Evolutionary conservation across 2,329 filamentous ascomycete genomes (phyloP), one percentile per base, ranked within the genome.

Genomic region (Zalaria sp.): DNA sequence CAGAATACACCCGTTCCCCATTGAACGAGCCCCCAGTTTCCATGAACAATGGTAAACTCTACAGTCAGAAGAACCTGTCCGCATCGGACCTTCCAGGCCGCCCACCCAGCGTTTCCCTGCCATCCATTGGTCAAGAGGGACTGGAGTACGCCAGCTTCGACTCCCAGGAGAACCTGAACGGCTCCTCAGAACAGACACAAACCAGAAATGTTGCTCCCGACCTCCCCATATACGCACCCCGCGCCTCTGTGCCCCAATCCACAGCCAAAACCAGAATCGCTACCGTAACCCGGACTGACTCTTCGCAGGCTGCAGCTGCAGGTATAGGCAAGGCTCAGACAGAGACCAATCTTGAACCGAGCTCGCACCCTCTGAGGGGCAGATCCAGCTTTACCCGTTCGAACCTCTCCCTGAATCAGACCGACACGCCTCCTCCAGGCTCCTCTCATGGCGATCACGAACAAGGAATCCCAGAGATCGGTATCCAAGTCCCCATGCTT

Each of bases 401-500:
- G 18, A 66, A 65, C n/a, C 60, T 66, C 3, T 67, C 59, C 29
- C 63, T 68, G 18, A 47, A 49, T 34, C 64, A 66, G 1, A 59
- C 59, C 26, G 59, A 62, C 4, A 67, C 64, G 18, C 64, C 68
- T 37, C 72, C 73, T 42, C 74, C 74, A 5, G 62, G 61, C 36
- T 78, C 76, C 8, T 57, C 72, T 27, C 67, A 79, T 48, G 81
- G 81, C 11, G 83, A 89, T 37, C 46, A 53, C 27, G 83, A 91
- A 49, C 79, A 87, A 42, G 89, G 88, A 25, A 94, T 95, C 52
- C 88, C 88, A 2, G 84, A 93, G 57, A 91, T 95, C 51, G 89
- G 89, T 38, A 77, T 84, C 54, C 82, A 88, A 56, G 89, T 98
- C 34, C 91, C 91, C 39, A 91, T 98, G 84, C 82, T 91, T 57